A percentile compares a stretch with the other conserved stretches of the same genome.
phyloP scores from a whole-genome alignment of 768 basidiomycete species.

The Amanita jacksonii region DNA sequence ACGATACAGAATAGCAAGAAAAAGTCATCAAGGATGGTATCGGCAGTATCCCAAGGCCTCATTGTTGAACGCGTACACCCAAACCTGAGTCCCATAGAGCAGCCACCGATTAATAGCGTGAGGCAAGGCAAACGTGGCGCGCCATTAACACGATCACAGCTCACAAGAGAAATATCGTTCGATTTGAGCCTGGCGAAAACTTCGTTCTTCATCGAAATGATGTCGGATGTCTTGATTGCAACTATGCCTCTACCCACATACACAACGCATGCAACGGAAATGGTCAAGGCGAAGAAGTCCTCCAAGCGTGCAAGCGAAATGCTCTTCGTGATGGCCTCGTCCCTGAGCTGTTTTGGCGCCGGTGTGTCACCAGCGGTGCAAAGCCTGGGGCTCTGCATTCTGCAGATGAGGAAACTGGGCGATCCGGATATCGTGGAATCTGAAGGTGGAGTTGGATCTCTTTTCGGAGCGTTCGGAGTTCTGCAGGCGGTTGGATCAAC shows the following conservation, averaged over 20 bases:
- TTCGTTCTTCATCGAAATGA: slow-evolving; percentile 58
- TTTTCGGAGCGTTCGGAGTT: slow-evolving; percentile 67
- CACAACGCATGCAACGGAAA: slow-evolving; percentile 14
- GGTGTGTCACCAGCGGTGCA: slow-evolving; percentile 63
- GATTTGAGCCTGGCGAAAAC: slow-evolving; percentile 53
- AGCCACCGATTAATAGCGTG: background rate
- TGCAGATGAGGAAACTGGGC: slow-evolving; percentile 33
- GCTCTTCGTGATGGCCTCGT: slow-evolving; percentile 53
- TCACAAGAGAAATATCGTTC: slow-evolving; percentile 59
- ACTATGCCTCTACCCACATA: slow-evolving; percentile 38
- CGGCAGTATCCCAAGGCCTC: slow-evolving; percentile 4
- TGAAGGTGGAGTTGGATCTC: slow-evolving; percentile 33
- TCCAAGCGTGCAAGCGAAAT: slow-evolving; percentile 26
- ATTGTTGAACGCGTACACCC: slow-evolving; percentile 7
- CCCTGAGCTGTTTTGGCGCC: slow-evolving; percentile 52
- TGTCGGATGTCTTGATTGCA: slow-evolving; percentile 51
- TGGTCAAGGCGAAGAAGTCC: slow-evolving; percentile 4
- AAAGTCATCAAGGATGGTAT: slow-evolving; percentile 1
- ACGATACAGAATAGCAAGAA: slow-evolving; percentile 14
- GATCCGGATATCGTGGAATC: slow-evolving; percentile 14
- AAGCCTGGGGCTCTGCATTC: slow-evolving; percentile 60
- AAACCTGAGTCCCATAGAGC: slow-evolving; percentile 5
- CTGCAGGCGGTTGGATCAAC: slow-evolving; percentile 62
- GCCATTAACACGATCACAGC: slow-evolving; percentile 40
- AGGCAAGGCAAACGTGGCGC: slow-evolving; percentile 24